Evolutionary conservation across 1,284 basidiomycete genomes (phyloP), one percentile per base, ranked within the genome.

Genomic region (Cryptococcus sp.): DNA sequence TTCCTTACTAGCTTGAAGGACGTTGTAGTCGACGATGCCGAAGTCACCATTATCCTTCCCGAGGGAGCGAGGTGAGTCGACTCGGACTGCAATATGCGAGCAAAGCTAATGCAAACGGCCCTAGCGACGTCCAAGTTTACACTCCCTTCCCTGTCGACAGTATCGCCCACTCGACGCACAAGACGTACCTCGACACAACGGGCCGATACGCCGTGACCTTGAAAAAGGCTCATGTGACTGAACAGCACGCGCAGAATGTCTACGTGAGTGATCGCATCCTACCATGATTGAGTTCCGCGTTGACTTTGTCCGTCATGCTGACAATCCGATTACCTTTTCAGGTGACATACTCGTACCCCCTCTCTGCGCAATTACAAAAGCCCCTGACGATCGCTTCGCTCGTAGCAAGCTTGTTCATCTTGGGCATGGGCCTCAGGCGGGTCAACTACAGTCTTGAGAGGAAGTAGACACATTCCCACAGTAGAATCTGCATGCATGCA

Each of bases 181-280:
- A 86, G 64, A 91, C 91, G 7, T 99, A 96, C 78, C 86, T 99
- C 41, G 95, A 99, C 77, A 93, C 93, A n/a, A 84, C 83, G 22
- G 95, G 96, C 20, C 87, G 95, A 41, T 91, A 91, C 3, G 82
- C 84, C 3, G 79, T 98, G 52, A 84, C 84, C 2, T 81, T 98
- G 60, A 79, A 82, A 52, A 94, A 93, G 79, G 78, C 83, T 45
- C 79, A 87, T 57, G 81, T 93, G 58, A 93, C 91, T 0, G 85
- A 90, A 69, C 86, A 83, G 66, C 93, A 97, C 74, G 84, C 84
- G 11, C 73, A 74, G 53, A 55, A 53, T 19, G 58, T 77, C 52
- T 77, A 72, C 54, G 70, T 74, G 46, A 63, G 67, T 34, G 13
- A 2, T 34, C 8, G 29, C 8, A 34, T 4, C 8, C 29, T 5